These are phyloP conservation scores for Erythrophleum fordii DNA, from an alignment of 306 rosid genomes.

Conservation along the genomic window DNA sequence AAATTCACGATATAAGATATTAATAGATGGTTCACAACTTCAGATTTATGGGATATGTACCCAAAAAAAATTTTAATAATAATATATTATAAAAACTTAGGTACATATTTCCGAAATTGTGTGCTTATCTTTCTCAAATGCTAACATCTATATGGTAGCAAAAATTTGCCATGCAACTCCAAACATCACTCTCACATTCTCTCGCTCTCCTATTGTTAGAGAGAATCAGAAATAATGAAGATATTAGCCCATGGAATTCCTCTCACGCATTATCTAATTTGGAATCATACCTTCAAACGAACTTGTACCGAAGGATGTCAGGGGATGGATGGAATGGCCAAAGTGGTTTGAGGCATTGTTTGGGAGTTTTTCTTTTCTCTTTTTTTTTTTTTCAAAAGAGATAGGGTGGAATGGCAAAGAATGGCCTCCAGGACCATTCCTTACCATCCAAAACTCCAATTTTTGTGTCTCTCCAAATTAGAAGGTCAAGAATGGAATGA, in stretches of 20 bases:
- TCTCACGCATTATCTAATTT: conserved; percentile 9
- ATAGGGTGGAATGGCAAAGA: background rate
- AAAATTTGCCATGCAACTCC: background rate
- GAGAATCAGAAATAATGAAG: background rate
- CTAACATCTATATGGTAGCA: background rate
- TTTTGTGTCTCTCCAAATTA: too few relatives aligned
- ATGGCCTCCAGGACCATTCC: background rate
- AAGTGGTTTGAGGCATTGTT: background rate
- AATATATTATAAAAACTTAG: background rate
- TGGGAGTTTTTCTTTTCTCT: too few relatives aligned
- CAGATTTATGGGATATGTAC: conserved; percentile 12
- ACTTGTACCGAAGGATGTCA: conserved; percentile 13
- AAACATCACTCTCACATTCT: background rate
- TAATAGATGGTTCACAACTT: conserved; percentile 15
- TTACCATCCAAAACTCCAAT: too few relatives aligned
- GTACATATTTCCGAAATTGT: background rate
- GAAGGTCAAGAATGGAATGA: background rate
- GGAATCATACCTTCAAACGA: background rate
- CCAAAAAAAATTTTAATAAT: background rate
- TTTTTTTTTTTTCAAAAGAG: too few relatives aligned
- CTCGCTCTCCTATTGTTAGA: background rate
- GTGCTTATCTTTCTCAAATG: background rate
- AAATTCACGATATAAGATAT: conserved; percentile 30
- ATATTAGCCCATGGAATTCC: conserved; percentile 9
- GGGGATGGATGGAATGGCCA: background rate